A percentile compares a stretch with the other conserved stretches of the same genome.
Evolutionary conservation across 345 rosid species (phyloP).

Genomic region (Citrus sp.): DNA sequence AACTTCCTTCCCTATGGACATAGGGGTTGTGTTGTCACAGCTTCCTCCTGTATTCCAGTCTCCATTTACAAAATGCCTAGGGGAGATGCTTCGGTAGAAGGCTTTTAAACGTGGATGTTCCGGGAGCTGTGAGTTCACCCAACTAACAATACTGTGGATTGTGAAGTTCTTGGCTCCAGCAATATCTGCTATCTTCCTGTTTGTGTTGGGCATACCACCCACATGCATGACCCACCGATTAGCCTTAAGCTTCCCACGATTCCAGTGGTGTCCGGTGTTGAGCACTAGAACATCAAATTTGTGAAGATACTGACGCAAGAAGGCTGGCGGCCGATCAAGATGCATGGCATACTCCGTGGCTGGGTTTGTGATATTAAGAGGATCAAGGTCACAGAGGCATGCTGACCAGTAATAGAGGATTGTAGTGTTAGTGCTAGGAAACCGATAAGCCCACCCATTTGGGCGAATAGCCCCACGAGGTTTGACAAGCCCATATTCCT

Average conservation of each 20-base stretch:
- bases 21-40: conserved; percentile 68
- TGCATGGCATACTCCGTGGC: conserved; percentile 68
- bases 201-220: conserved; percentile 49
- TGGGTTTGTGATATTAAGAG: conserved; percentile 45
- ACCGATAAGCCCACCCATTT: conserved; percentile 74
- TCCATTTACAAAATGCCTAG: conserved; percentile 76
- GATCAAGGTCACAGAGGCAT: conserved; percentile 61
- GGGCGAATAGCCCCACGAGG: conserved; percentile 56
- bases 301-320: conserved; percentile 51
- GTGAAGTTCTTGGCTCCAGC: conserved; percentile 72
- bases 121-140: conserved; percentile 68
- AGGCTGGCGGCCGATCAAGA: conserved; percentile 79
- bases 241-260: conserved; percentile 60
- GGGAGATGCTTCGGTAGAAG: conserved; percentile 72
- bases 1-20: conserved; percentile 72
- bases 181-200: conserved; percentile 53
- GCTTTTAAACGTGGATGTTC: conserved; percentile 52
- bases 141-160: conserved; percentile 57
- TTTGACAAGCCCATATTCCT: conserved; percentile 50
- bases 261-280: conserved; percentile 87
- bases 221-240: conserved; percentile 78
- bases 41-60: conserved; percentile 93
- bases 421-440: conserved; percentile 64
- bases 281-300: conserved; percentile 64
- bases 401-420: conserved; percentile 80